Evolutionary conservation across 768 basidiomycete species (phyloP), one percentile per base, ranked within the genome.

Genomic region (Brasilioporus rufonigricans): DNA sequence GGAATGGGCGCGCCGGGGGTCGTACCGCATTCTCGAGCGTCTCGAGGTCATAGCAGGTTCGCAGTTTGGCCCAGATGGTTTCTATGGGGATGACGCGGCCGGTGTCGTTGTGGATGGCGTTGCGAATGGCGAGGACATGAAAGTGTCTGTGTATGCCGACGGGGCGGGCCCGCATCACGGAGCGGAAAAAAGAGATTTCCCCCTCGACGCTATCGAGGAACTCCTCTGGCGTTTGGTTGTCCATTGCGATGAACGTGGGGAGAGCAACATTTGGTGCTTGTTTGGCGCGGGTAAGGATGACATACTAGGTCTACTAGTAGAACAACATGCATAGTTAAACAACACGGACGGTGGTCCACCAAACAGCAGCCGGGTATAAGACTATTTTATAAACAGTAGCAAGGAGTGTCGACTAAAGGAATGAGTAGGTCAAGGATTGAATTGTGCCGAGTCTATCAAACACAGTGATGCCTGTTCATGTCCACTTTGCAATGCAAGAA

Each of bases 91-190:
- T 77, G 55, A 76, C 55, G 12, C 75, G 78, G 45, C 84, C 84
- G 1, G 89, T 90, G 62, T 91, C 87, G 65, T 82, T 82, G 63
- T 79, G 73, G 56, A 94, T 90, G 44, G 80, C 75, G 61, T 81
- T 85, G 53, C 85, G 84, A 46, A 94, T 86, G 55, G 83, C 80
- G 52, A 94, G 76, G 67, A 89, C 75, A 65, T 93, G 88, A 72
- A 93, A 92, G 73, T 91, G 82, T 27, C 84, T 84, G 70, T 93
- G 87, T 31, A 87, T 83, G 41, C 92, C 92, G 50, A 93, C 82
- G 0, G 92, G 92, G 51, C 92, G 79, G 18, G 89, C 81, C 43
- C 84, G 84, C 80, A 89, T 89, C 49, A 92, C 76, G 8, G 89
- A 87, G 47, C 87, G 82, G 67, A 93, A 93, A 72, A 94, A 88